Evolutionary conservation across 176 grass and related monocot genomes (phyloP).

Genomic region (Urochloa ruziziensis): DNA sequence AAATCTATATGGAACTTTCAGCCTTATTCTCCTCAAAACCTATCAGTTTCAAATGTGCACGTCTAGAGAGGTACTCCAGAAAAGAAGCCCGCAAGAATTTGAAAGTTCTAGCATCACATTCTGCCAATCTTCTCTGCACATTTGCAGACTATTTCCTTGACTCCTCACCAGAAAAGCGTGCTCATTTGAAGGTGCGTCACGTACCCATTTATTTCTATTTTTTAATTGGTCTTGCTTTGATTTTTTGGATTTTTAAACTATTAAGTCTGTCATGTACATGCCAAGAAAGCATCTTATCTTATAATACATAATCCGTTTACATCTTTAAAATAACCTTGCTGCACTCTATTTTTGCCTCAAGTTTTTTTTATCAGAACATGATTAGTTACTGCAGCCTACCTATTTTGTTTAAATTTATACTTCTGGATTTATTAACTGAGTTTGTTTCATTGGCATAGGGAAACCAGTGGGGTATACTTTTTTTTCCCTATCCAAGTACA

Average conservation of each 20-base stretch:
- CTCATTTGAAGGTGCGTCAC: constrained; percentile 63
- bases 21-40: constrained; percentile 37
- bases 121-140: constrained; percentile 65
- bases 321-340: background rate
- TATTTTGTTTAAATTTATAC: background rate
- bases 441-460: background rate
- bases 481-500: background rate
- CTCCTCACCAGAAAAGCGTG: constrained; percentile 71
- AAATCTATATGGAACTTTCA: constrained; percentile 40
- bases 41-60: constrained; percentile 36
- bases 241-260: constrained; percentile 6
- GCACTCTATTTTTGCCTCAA: background rate
- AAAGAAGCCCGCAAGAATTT: constrained; percentile 66
- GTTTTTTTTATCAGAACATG: background rate
- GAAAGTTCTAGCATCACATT: constrained; percentile 65
- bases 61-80: constrained; percentile 50
- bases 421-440: background rate
- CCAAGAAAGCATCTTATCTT: background rate
- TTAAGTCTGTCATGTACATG: background rate
- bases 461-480: background rate
- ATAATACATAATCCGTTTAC: background rate
- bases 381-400: background rate
- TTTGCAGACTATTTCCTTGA: constrained; percentile 63
- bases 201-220: constrained; percentile 12
- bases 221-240: constrained; percentile 22